These are phyloP conservation scores for Mychonastes homosphaera DNA, from an alignment of 139 green algal genomes.

Conservation along the genomic window DNA sequence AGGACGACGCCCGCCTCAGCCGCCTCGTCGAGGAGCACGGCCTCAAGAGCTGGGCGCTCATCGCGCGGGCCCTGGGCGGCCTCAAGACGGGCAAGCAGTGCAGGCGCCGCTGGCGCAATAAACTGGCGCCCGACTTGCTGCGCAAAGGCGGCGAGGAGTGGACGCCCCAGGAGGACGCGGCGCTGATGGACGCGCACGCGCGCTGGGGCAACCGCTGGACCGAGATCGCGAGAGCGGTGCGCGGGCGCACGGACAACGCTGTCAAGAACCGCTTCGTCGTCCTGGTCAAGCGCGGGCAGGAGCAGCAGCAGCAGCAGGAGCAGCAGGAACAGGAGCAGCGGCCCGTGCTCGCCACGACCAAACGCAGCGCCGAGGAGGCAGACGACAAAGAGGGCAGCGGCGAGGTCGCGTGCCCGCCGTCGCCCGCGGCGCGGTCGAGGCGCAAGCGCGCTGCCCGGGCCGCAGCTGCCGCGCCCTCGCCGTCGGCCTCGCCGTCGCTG, in stretches of 20 bases:
- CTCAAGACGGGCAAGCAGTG: constrained; percentile 65
- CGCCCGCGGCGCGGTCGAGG: too few species aligned
- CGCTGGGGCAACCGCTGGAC: constrained; percentile 63
- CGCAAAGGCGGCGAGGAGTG: constrained; percentile 52
- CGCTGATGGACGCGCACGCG: constrained; percentile 38
- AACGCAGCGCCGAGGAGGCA: not conserved
- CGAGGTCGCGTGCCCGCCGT: not conserved
- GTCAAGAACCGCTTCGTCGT: constrained; percentile 49
- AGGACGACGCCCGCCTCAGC: constrained; percentile 55
- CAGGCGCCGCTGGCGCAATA: not conserved
- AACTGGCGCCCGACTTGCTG: not conserved
- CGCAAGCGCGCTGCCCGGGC: too few species aligned
- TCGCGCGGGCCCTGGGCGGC: constrained; percentile 38
- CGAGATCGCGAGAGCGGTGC: constrained; percentile 54
- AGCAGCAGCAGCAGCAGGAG: not conserved
- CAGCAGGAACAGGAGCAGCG: not conserved
- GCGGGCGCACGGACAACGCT: constrained; percentile 61
- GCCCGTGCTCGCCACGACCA: too few species aligned
- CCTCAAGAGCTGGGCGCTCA: constrained; percentile 53
- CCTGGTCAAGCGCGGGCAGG: not conserved
- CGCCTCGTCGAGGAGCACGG: constrained; percentile 48
- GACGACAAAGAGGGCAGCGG: not conserved
- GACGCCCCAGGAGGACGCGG: constrained; percentile 61
- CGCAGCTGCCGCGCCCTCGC: too few species aligned
- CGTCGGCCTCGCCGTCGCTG: too few species aligned